Evolutionary conservation across 2,329 filamentous ascomycete species (phyloP), one percentile per base, ranked within the genome.

Genomic region (Fusarium neocosmosporiellum): DNA sequence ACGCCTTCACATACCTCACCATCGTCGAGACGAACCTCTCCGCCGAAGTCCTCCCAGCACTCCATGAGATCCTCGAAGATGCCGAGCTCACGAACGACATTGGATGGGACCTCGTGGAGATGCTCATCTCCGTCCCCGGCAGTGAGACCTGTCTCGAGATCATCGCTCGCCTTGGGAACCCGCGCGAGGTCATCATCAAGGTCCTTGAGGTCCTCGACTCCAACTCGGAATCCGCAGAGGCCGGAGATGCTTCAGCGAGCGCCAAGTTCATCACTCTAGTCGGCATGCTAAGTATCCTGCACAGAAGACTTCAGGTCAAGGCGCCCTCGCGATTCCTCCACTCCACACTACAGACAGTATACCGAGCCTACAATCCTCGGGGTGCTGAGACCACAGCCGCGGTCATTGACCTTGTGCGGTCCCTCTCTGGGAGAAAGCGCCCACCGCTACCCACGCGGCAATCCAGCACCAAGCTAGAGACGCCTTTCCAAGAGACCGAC

Each of bases 81-180:
- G 85, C 86, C 11, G 86, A 88, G 66, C 84, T 95, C 65, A 94
- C 93, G 4, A 89, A 88, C 68, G 92, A 94, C 65, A 95, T 96
- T 76, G 94, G 94, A 58, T 96, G 94, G 94, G 94, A 96, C 80
- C 84, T 96, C 59, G 91, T 96, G 24, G 91, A 93, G 78, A 89
- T 94, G 77, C 87, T 96, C 6, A 86, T 95, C 27, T 86, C 89
- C 37, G 83, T 94, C 7, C 86, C 92, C 2, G 90, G 88, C 14
- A 92, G 91, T n/a, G 90, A 93, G 74, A 82, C 86, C 54, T 95
- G 93, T 78, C 85, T 96, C 18, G 89, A 92, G 78, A 93, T 91
- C 33, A 91, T 96, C 60, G 93, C 93, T 34, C 88, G 91, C 27
- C 86, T 94, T 41, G 94, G 93, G 59, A 96, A 96, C 78, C 94